Evolutionary conservation across 139 green algal genomes (phyloP).

Genomic region (Closterium sp.): DNA sequence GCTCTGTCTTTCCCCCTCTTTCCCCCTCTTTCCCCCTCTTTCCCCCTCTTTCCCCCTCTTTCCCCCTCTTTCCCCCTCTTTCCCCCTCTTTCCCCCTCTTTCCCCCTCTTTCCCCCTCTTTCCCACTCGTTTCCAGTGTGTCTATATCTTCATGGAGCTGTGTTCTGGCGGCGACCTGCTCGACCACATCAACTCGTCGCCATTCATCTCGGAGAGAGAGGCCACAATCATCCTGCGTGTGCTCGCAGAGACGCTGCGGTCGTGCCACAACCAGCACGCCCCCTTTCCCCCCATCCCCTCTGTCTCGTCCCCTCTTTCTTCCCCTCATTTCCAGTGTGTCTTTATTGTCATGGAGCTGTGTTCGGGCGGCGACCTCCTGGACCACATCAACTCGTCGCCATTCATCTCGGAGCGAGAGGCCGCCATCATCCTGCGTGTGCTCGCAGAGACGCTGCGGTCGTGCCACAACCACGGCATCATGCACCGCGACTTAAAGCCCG

Average conservation of each 20-base stretch:
- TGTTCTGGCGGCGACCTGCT: conserved; percentile 91
- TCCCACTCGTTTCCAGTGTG: not conserved
- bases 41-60: no score
- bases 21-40: no score
- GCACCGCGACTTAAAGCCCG: not conserved
- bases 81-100: no score
- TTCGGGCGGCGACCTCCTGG: conserved; percentile 90
- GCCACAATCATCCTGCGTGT: conserved; percentile 58
- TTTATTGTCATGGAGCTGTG: conserved; percentile 80
- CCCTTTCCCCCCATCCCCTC: not conserved
- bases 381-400: conserved; percentile 66
- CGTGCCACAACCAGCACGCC: conserved; percentile 79
- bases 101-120: not conserved
- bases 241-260: conserved; percentile 80
- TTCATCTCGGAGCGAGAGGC: conserved; percentile 60
- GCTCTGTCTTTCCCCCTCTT: no score
- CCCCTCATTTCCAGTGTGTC: not conserved
- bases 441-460: conserved; percentile 84
- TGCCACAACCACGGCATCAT: conserved; percentile 38
- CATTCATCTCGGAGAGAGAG: conserved; percentile 80
- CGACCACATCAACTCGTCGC: conserved; percentile 73
- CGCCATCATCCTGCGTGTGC: conserved; percentile 44
- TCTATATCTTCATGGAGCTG: conserved; percentile 76
- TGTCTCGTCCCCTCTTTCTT: no score
- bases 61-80: no score